Percentiles rank a stretch among this genome's conserved stretches.
Conservation (phyloP, 2,329 filamentous ascomycete genomes). For the Nemania sp. region DNA sequence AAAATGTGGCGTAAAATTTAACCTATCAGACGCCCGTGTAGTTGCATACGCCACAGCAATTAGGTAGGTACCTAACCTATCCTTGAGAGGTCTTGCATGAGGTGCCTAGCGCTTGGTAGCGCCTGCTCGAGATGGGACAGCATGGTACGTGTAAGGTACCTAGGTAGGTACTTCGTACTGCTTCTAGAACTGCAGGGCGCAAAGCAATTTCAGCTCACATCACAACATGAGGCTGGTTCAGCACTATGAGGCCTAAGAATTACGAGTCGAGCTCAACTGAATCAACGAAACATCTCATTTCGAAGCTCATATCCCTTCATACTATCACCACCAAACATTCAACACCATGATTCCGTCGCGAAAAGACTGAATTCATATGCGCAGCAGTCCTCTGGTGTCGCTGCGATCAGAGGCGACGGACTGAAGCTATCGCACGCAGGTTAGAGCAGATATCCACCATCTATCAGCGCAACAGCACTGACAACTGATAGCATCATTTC, state of each 20-base stretch:
- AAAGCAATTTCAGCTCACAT: neutral
- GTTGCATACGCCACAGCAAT: too few relatives aligned
- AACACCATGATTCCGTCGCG: neutral
- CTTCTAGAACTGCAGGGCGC: too few relatives aligned
- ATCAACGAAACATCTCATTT: slow-evolving; percentile 5
- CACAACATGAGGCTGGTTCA: slow-evolving; percentile 4
- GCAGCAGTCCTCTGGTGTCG: neutral
- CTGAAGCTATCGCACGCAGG: slow-evolving; percentile 2
- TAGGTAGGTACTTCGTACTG: neutral
- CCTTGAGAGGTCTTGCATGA: too few relatives aligned
- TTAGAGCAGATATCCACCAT: neutral
- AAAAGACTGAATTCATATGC: neutral
- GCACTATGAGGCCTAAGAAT: neutral
- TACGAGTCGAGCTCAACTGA: neutral
- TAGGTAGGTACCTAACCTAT: too few relatives aligned
- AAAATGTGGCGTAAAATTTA: too few relatives aligned
- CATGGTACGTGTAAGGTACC: too few relatives aligned
- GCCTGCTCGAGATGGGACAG: too few relatives aligned
- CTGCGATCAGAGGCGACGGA: neutral
- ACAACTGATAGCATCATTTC: slow-evolving; percentile 1
- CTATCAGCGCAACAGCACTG: neutral
- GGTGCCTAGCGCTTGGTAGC: too few relatives aligned
- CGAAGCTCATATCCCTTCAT: neutral
- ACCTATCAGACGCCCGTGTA: too few relatives aligned
- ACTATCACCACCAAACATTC: slow-evolving; percentile 3